phyloP scores from a whole-genome alignment of 2,329 filamentous ascomycete species.

The Fusarium virguliforme region DNA sequence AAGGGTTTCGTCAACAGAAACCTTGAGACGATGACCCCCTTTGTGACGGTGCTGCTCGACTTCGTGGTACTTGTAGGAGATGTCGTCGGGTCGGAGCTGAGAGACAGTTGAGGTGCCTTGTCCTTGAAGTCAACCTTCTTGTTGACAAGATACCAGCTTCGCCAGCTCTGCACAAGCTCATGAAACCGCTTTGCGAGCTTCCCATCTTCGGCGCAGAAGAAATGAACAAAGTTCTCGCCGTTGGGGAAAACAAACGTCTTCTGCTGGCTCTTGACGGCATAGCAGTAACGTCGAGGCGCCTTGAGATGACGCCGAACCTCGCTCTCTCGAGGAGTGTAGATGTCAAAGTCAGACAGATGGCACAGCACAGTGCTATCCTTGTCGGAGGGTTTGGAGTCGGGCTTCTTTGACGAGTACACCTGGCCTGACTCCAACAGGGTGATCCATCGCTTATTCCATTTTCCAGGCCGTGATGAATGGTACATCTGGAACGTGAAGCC shows the following conservation, averaged over 20 bases:
- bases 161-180: conserved; percentile 82
- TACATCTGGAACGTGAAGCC: conserved; percentile 82
- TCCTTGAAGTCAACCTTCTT: conserved; percentile 68
- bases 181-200: conserved; percentile 79
- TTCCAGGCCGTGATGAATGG: conserved; percentile 85
- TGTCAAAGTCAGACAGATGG: conserved; percentile 92
- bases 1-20: conserved; percentile 65
- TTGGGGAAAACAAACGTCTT: conserved; percentile 88
- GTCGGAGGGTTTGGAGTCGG: conserved; percentile 69
- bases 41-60: conserved; percentile 51
- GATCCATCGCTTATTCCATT: conserved; percentile 90
- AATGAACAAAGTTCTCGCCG: conserved; percentile 90
- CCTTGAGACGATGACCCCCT: conserved; percentile 55
- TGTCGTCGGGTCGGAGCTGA: conserved; percentile 23
- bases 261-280: conserved; percentile 92
- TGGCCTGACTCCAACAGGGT: conserved; percentile 84
- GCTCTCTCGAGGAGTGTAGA: conserved; percentile 82
- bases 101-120: conserved; percentile 34
- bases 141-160: conserved; percentile 91
- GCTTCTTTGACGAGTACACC: conserved; percentile 78
- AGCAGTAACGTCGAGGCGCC: conserved; percentile 88
- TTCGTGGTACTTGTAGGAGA: conserved; percentile 56
- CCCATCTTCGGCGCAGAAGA: conserved; percentile 86
- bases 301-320: conserved; percentile 80
- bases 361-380: conserved; percentile 82